A percentile compares a stretch with the other conserved stretches of the same genome.
Conservation (phyloP, 2,329 filamentous ascomycete species). For the Hypomyces perniciosus region DNA sequence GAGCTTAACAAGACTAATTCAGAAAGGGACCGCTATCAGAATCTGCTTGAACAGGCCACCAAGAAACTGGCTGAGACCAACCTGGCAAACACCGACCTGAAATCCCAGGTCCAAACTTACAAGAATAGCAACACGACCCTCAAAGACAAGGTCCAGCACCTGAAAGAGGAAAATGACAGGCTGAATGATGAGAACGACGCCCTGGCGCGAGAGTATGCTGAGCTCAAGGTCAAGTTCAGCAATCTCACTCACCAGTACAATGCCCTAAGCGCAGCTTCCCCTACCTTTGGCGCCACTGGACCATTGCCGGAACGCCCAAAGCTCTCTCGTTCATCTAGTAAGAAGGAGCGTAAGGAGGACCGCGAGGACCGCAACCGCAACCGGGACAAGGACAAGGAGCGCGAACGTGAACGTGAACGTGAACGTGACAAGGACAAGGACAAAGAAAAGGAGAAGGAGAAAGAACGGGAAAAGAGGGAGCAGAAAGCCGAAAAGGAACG, state of each 20-base stretch:
- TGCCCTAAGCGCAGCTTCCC: constrained; percentile 18
- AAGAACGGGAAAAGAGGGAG: constrained; percentile 25
- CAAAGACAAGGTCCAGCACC: constrained; percentile 18
- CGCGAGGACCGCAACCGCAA: constrained; percentile 21
- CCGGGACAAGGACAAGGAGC: constrained; percentile 15
- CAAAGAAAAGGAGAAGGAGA: constrained; percentile 16
- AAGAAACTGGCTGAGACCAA: constrained; percentile 25
- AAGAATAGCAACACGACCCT: constrained; percentile 13
- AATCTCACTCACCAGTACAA: constrained; percentile 26
- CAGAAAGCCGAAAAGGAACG: constrained; percentile 30
- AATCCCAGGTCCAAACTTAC: constrained; percentile 12
- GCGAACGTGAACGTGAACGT: constrained; percentile 25
- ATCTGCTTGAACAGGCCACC: constrained; percentile 22
- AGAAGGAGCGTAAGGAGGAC: constrained; percentile 18
- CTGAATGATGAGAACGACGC: constrained; percentile 25
- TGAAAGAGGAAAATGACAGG: constrained; percentile 17
- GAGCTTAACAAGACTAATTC: constrained; percentile 19
- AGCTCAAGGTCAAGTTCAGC: constrained; percentile 24
- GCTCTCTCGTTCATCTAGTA: constrained; percentile 23
- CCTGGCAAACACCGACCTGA: constrained; percentile 14
- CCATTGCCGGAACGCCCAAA: constrained; percentile 24
- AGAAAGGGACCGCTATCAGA: constrained; percentile 22
- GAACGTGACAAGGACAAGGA: constrained; percentile 23
- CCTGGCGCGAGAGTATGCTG: constrained; percentile 21
- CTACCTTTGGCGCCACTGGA: constrained; percentile 21